Evolutionary conservation across 2,329 filamentous ascomycete species (phyloP).

Genomic region (Arthrinium puccinioides): DNA sequence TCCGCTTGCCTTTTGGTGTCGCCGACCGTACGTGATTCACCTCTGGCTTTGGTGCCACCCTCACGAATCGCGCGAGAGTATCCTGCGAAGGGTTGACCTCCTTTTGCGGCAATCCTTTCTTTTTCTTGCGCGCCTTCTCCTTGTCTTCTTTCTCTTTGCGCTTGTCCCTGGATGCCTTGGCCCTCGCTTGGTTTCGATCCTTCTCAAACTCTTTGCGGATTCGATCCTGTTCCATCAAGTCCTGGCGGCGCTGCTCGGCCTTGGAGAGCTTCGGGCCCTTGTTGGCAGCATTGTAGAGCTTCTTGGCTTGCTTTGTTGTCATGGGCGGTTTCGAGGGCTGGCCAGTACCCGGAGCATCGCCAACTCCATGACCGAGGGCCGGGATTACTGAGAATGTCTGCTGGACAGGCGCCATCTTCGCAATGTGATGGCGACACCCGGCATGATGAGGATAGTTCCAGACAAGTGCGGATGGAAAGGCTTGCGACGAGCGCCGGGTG

Average conservation of each 20-base stretch:
- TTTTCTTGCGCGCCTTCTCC: slow-evolving; percentile 41
- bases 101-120: slow-evolving; percentile 45
- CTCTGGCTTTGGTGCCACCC: slow-evolving; percentile 7
- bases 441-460: too few species aligned
- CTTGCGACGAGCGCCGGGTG: too few species aligned
- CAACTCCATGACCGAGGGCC: slow-evolving; percentile 18
- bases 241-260: slow-evolving; percentile 32
- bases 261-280: slow-evolving; percentile 42
- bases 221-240: slow-evolving; percentile 43
- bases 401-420: slow-evolving; percentile 27
- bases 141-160: slow-evolving; percentile 47
- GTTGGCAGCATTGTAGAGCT: slow-evolving; percentile 45
- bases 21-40: background rate
- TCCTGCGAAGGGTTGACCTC: slow-evolving; percentile 49
- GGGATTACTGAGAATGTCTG: slow-evolving; percentile 27
- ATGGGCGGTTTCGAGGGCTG: slow-evolving; percentile 29
- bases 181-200: slow-evolving; percentile 39
- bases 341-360: slow-evolving; percentile 5
- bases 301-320: slow-evolving; percentile 45
- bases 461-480: too few species aligned
- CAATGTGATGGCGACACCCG: too few species aligned
- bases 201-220: slow-evolving; percentile 45
- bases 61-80: slow-evolving; percentile 44
- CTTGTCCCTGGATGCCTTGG: slow-evolving; percentile 43
- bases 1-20: background rate